These are phyloP conservation scores for Talinum fruticosum DNA, from an alignment of 148 eudicot genomes.

Conservation along the genomic window DNA sequence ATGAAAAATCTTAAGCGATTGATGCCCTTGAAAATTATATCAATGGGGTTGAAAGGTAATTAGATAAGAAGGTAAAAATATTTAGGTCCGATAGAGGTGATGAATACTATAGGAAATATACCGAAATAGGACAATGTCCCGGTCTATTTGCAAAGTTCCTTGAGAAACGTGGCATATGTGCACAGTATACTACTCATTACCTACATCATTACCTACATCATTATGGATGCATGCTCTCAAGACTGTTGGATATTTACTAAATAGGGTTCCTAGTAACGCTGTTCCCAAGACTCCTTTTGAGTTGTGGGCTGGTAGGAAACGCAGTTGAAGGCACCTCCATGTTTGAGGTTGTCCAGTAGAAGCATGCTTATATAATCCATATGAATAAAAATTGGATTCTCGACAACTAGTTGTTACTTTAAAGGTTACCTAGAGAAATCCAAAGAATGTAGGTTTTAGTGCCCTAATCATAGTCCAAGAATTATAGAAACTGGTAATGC, in stretches of 20 bases:
- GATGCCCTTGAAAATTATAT: constrained; percentile 9
- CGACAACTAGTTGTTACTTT: constrained; percentile 6
- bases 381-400: constrained; percentile 18
- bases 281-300: constrained; percentile 21
- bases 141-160: constrained; percentile 7
- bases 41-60: constrained; percentile 11
- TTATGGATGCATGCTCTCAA: neutral
- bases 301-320: neutral
- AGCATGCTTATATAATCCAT: constrained; percentile 10
- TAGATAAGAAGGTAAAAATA: too few relatives aligned
- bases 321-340: neutral
- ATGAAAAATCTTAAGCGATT: constrained; percentile 23
- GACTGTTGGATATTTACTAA: constrained; percentile 6
- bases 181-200: neutral
- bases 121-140: neutral
- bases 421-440: constrained; percentile 5
- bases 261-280: constrained; percentile 17
- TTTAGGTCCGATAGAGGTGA: neutral
- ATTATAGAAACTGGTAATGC: too few relatives aligned
- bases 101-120: constrained; percentile 9
- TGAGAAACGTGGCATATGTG: constrained; percentile 8
- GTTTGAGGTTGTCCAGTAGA: neutral
- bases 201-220: too few relatives aligned
- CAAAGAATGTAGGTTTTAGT: constrained; percentile 1
- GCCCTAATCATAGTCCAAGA: constrained; percentile 3